These are phyloP conservation scores for Aphanomyces astaci DNA, from an alignment of 352 stramenopile genomes.

Conservation along the genomic window DNA sequence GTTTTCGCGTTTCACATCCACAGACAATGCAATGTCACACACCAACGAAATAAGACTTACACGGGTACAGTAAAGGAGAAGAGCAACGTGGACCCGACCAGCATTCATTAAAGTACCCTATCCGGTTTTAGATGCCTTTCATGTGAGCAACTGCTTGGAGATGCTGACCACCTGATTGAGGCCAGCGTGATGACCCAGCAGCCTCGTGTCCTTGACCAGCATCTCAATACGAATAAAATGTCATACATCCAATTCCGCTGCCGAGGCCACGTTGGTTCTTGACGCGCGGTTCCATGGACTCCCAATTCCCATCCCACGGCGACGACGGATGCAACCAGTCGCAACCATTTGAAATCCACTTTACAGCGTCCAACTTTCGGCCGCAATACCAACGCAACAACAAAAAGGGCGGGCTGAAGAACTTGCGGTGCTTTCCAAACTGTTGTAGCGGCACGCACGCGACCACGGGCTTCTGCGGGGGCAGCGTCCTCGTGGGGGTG, in stretches of 20 bases:
- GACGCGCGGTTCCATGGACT: not conserved
- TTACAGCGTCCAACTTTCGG: constrained; percentile 36
- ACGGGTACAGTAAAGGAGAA: too few relatives aligned
- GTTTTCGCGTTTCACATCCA: too few relatives aligned
- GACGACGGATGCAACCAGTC: not conserved
- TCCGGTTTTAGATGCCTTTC: not conserved
- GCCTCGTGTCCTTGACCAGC: not conserved
- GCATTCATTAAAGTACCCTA: not conserved
- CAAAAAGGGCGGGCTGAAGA: constrained; percentile 86
- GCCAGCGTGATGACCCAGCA: not conserved
- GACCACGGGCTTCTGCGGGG: constrained; percentile 78
- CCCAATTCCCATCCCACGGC: not conserved
- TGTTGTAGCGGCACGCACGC: constrained; percentile 75
- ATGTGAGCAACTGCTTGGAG: not conserved
- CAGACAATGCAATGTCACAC: too few relatives aligned
- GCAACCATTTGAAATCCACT: not conserved
- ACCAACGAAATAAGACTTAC: too few relatives aligned
- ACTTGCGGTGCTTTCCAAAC: constrained; percentile 80
- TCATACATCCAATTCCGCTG: not conserved
- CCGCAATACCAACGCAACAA: constrained; percentile 86
- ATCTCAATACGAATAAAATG: not conserved
- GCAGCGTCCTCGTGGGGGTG: constrained; percentile 78
- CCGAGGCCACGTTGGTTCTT: not conserved
- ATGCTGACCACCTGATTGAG: not conserved
- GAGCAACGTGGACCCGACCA: not conserved